Evolutionary conservation across 257 asterid species (phyloP).

Genomic region (Penstemon newberryi): DNA sequence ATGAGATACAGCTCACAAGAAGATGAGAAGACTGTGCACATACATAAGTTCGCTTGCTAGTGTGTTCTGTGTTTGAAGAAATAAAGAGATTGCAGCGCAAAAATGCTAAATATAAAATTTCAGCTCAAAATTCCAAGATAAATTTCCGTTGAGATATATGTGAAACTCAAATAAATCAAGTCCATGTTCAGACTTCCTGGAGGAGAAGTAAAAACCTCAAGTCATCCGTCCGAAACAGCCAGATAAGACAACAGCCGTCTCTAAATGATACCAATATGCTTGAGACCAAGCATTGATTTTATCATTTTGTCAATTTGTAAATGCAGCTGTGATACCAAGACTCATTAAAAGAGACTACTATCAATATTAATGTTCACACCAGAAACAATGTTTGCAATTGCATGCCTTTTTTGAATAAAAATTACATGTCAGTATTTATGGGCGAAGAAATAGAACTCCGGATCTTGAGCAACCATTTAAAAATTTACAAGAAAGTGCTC

Average conservation of each 20-base stretch:
- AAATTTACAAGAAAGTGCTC: constrained; percentile 1
- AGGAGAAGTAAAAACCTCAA: background rate
- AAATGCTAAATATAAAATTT: background rate
- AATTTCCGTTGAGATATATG: background rate
- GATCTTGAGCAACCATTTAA: constrained; percentile 22
- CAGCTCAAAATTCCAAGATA: background rate
- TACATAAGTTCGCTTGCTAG: background rate
- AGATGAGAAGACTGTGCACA: background rate
- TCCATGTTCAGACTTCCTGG: background rate
- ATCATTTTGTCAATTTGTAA: background rate
- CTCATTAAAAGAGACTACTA: constrained; percentile 18
- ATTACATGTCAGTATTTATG: no score
- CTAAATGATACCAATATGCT: background rate
- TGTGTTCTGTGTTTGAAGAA: background rate
- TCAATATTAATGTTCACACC: no score
- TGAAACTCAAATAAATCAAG: background rate
- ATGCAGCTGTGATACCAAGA: background rate
- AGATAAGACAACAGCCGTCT: background rate
- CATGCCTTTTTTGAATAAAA: no score
- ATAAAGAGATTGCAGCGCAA: background rate
- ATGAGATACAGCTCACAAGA: background rate
- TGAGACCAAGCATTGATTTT: background rate
- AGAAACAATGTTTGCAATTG: no score
- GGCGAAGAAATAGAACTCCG: background rate
- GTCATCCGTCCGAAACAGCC: background rate